Conservation (phyloP, 2,329 filamentous ascomycete species). For the Aspergillus clavatus region DNA sequence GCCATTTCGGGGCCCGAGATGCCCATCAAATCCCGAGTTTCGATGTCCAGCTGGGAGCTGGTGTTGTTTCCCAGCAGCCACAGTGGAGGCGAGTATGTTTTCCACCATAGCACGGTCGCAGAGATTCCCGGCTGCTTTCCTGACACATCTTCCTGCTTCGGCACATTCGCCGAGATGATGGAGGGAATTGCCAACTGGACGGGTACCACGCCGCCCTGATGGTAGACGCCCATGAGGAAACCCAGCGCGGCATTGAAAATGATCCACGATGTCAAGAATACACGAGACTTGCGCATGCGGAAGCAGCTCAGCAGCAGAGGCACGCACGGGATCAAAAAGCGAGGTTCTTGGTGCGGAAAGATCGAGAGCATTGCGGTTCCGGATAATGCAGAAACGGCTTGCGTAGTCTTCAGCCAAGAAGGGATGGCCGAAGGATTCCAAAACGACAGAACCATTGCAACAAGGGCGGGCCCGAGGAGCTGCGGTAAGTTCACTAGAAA, state of each 20-base stretch:
- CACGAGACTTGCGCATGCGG: conserved; percentile 35
- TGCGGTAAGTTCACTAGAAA: conserved; percentile 65
- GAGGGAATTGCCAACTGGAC: conserved; percentile 44
- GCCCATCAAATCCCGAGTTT: conserved; percentile 48
- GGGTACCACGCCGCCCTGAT: conserved; percentile 51
- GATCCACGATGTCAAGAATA: conserved; percentile 44
- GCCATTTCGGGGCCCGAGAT: conserved; percentile 40
- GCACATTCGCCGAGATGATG: conserved; percentile 29
- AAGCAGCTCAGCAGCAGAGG: conserved; percentile 49
- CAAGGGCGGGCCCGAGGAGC: conserved; percentile 64
- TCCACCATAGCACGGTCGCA: conserved; percentile 50
- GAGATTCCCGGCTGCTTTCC: conserved; percentile 12
- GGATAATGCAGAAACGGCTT: conserved; percentile 41
- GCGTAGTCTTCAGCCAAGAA: conserved; percentile 34
- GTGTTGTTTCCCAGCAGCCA: conserved; percentile 45
- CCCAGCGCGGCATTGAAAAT: conserved; percentile 48
- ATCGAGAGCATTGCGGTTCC: conserved; percentile 42
- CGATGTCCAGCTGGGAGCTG: conserved; percentile 28
- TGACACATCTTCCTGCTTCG: conserved; percentile 3
- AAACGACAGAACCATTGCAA: conserved; percentile 48
- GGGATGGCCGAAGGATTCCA: conserved; percentile 39
- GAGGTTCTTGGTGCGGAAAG: conserved; percentile 50
- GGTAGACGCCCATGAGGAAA: conserved; percentile 49
- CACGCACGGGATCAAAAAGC: conserved; percentile 49
- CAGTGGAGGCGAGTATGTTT: conserved; percentile 50